Conservation (phyloP, 345 rosid species). For the Ceriops tagal region DNA sequence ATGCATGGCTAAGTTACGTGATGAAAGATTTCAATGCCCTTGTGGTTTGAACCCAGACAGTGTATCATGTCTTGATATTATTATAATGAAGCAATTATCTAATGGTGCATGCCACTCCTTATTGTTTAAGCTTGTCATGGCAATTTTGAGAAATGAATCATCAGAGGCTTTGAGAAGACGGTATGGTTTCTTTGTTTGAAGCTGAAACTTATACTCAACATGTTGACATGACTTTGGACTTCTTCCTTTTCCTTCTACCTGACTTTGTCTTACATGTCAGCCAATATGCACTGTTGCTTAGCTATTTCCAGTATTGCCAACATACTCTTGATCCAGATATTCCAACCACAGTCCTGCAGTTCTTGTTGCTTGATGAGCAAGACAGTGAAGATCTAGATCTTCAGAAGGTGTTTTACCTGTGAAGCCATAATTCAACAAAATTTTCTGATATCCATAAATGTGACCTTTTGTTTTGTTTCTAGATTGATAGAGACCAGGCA, state of each 20-base stretch:
- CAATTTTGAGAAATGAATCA: conserved; percentile 78
- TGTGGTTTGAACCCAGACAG: conserved; percentile 65
- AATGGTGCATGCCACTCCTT: conserved; percentile 88
- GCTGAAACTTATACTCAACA: conserved; percentile 14
- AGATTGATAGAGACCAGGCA: conserved; percentile 86
- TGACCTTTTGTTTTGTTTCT: conserved; percentile 23
- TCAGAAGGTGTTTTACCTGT: conserved; percentile 47
- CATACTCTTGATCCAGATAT: conserved; percentile 82
- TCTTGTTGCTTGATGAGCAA: conserved; percentile 68
- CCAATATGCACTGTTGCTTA: conserved; percentile 86
- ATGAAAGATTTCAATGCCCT: conserved; percentile 71
- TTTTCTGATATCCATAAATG: neutral
- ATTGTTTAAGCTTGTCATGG: conserved; percentile 80
- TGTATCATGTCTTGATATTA: conserved; percentile 76
- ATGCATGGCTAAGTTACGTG: conserved; percentile 91
- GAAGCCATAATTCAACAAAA: conserved; percentile 2
- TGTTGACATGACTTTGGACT: conserved; percentile 14
- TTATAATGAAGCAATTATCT: conserved; percentile 75
- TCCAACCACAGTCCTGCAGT: conserved; percentile 72
- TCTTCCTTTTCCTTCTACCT: conserved; percentile 4
- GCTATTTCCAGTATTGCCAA: conserved; percentile 93
- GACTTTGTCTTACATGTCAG: conserved; percentile 31
- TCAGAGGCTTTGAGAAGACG: conserved; percentile 97
- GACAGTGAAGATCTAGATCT: conserved; percentile 88
- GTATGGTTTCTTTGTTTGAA: conserved; percentile 35